Evolutionary conservation across 371 early-diverging fungal species (phyloP), one percentile per base, ranked within the genome.

Genomic region (Lichtheimia corymbifera): DNA sequence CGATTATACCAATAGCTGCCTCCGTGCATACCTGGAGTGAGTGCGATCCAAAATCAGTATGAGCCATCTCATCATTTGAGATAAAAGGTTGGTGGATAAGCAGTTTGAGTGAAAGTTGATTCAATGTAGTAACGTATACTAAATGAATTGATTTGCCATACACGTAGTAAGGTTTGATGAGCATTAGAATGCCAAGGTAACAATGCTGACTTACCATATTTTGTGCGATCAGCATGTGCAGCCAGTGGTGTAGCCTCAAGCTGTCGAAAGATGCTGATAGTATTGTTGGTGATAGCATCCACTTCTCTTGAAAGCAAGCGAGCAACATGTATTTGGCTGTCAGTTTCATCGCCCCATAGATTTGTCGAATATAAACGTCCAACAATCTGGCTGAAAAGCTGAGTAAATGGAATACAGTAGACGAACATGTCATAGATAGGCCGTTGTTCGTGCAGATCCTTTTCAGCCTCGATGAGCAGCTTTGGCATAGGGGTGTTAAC

Each of bases 361-460:
- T 58, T 57, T 2, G 75, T 68, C 4, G 75, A 69, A 55, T 80
- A 66, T 27, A 76, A 53, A 6, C 66, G 67, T 0, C 64, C 51
- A 13, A 80, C 45, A 0, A 76, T 65, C 27, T 77, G 74, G 7
- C 77, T 75, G 1, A 67, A 17, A 11, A 77, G 69, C 5, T 72
- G 71, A 1, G 67, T 56, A 4, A 80, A 57, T 0, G 66, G 63
- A 1, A 76, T 53, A 13, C 68, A 15, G 22, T 69, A 55, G 9
- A 67, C 18, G 60, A 74, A 80, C 0, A 42, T 13, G 13, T 54
- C 41, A 50, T 76, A 74, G 2, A 74, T 51, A 0, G 68, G 70
- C 13, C 40, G 50, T 13, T 61, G 55, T 18, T 67, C 58, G 14
- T 53, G 13, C 4, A 61, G 28, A 11, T 66, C 64, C 1, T 27